phyloP scores from a whole-genome alignment of 371 early-diverging fungal species.

The Umbelopsis sp. region DNA sequence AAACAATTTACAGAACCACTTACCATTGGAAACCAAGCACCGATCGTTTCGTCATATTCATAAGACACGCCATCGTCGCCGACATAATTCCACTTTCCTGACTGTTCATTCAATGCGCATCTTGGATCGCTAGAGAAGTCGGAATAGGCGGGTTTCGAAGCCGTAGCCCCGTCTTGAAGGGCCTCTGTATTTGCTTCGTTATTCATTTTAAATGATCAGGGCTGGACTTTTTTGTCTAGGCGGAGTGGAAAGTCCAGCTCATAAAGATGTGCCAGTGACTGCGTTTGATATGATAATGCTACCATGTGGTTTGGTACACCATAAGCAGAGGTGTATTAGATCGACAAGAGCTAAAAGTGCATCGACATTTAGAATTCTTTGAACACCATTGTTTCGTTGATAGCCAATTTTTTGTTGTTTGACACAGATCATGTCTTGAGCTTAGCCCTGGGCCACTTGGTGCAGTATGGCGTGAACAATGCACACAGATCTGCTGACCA shows the following conservation, averaged over 20 bases:
- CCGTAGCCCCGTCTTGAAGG: constrained; percentile 3
- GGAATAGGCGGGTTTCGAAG: constrained; percentile 12
- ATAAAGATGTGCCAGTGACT: constrained; percentile 2
- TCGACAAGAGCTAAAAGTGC: too few relatives aligned
- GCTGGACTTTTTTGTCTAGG: neutral
- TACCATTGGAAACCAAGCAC: constrained; percentile 94
- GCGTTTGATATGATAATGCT: neutral
- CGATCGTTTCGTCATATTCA: constrained; percentile 78
- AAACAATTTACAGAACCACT: neutral
- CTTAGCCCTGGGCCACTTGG: neutral
- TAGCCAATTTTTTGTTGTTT: neutral
- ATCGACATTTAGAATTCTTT: too few relatives aligned
- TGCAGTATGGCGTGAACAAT: neutral
- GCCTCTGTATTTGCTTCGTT: neutral
- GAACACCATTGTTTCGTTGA: too few relatives aligned
- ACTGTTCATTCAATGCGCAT: constrained; percentile 68
- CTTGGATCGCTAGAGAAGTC: constrained; percentile 51
- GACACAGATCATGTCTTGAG: neutral
- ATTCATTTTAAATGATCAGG: neutral
- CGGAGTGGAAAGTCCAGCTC: neutral
- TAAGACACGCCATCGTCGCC: constrained; percentile 78
- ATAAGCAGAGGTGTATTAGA: too few relatives aligned
- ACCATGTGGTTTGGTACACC: too few relatives aligned
- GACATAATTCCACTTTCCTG: constrained; percentile 74
- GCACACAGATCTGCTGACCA: constrained; percentile 10